Evolutionary conservation across 169 alveolate species (phyloP), one percentile per base, ranked within the genome.

Genomic region (Plasmodium inui): DNA sequence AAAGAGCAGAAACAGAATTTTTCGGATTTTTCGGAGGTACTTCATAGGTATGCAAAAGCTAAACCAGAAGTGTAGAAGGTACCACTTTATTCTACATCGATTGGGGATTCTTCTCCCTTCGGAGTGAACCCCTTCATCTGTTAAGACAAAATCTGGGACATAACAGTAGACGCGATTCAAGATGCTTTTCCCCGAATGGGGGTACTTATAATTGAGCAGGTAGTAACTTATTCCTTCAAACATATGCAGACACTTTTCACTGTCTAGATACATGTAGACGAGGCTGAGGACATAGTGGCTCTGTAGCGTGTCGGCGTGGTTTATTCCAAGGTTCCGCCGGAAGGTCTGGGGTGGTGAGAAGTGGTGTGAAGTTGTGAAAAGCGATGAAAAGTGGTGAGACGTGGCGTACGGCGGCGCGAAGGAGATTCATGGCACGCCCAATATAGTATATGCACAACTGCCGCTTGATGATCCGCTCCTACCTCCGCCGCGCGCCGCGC

Each of bases 161-260:
- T 74, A 74, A 57, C 93, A 85, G 22, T 74, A 85, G 14, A 74
- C 67, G 19, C 32, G 17, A 57, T 57, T 85, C 55, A 74, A 6
- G 28, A 74, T 32, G 79, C 74, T 85, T 17, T 74, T 41, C 32
- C 50, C 93, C 9, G 28, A 44, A 85, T 74, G 34, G 0, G 67
- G 28, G 67, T 85, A 85, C 7, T 76, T 76, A 14, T 85, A 85
- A 53, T 85, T 85, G 28, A 74, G 26, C 50, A 85, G 37, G 61
- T 86, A 55, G 81, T 73, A 86, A 70, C 10, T 34, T 50, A 86
- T 74, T 17, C 76, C 80, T 53, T 86, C 93, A 19, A 86, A 86
- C 17, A 32, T 73, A 32, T 86, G 41, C 12, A 86, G 61, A 34
- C 93, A 67, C 30, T 37, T 78, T 9, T 32, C 67, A 86, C 70